Conservation (phyloP, 345 rosid species). For the Mallotus nudiflorus region DNA sequence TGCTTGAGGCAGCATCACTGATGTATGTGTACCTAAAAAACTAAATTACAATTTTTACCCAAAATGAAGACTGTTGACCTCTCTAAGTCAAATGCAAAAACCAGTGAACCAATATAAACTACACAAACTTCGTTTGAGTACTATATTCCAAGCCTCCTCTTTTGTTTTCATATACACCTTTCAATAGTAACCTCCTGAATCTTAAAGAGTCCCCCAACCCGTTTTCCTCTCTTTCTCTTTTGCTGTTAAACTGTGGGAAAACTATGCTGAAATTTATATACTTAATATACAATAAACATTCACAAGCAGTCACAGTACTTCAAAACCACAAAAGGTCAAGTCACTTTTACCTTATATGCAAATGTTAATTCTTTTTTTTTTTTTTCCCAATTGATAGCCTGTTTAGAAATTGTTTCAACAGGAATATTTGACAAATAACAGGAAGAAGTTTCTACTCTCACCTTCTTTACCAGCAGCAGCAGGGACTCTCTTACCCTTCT, state of each 20-base stretch:
- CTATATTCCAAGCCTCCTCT: too few relatives aligned
- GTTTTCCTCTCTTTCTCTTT: too few relatives aligned
- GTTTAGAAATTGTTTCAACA: not conserved
- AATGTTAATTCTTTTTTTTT: not conserved
- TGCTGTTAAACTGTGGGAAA: not conserved
- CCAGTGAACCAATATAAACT: not conserved
- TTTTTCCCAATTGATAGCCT: not conserved
- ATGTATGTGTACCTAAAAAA: not conserved
- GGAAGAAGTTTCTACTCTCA: constrained; percentile 28
- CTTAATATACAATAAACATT: not conserved
- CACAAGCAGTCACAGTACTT: not conserved
- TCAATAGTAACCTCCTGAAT: not conserved
- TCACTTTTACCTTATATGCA: not conserved
- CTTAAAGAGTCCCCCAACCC: not conserved
- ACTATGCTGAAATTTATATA: not conserved
- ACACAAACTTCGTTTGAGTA: too few relatives aligned
- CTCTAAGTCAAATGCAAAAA: not conserved
- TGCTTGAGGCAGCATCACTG: not conserved
- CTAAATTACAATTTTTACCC: not conserved
- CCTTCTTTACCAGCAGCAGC: constrained; percentile 34
- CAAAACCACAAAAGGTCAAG: not conserved
- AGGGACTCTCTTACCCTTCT: constrained; percentile 48
- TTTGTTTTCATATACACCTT: too few relatives aligned
- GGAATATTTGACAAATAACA: constrained; percentile 1
- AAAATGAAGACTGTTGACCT: not conserved